Evolutionary conservation across 331 rosid genomes (phyloP).

Genomic region (Cucumis variabilis): DNA sequence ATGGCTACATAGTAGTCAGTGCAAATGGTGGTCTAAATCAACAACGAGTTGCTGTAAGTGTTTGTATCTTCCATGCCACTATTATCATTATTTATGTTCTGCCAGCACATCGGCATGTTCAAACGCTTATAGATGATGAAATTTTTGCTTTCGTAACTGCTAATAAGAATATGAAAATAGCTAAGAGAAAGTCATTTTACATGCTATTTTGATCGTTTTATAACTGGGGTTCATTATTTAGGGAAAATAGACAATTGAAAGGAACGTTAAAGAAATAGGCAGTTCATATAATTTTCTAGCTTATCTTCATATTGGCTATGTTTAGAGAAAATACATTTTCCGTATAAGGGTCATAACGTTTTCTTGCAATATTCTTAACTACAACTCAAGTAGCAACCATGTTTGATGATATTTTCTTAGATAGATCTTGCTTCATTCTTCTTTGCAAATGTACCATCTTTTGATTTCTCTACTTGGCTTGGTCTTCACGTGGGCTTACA

Average conservation of each 20-base stretch:
- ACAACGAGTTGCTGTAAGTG: conserved; percentile 94
- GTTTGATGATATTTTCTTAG: neutral
- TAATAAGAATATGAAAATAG: neutral
- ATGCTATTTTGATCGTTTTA: conserved; percentile 3
- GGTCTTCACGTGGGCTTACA: neutral
- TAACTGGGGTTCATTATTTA: neutral
- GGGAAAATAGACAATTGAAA: conserved; percentile 24
- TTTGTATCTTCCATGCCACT: conserved; percentile 16
- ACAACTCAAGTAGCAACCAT: neutral
- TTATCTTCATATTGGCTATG: neutral
- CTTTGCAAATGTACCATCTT: neutral
- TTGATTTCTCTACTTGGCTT: neutral
- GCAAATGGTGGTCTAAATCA: conserved; percentile 99
- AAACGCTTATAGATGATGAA: neutral
- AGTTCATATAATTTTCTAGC: neutral
- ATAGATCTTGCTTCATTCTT: neutral
- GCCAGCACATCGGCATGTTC: neutral
- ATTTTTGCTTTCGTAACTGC: neutral
- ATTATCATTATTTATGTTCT: conserved; percentile 12
- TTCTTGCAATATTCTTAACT: neutral
- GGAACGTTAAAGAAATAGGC: neutral
- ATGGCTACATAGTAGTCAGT: conserved; percentile 86
- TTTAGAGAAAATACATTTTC: neutral
- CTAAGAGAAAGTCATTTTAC: neutral
- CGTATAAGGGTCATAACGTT: neutral